phyloP scores from a whole-genome alignment of 2,329 filamentous ascomycete genomes.

The Diaporthe velutina region DNA sequence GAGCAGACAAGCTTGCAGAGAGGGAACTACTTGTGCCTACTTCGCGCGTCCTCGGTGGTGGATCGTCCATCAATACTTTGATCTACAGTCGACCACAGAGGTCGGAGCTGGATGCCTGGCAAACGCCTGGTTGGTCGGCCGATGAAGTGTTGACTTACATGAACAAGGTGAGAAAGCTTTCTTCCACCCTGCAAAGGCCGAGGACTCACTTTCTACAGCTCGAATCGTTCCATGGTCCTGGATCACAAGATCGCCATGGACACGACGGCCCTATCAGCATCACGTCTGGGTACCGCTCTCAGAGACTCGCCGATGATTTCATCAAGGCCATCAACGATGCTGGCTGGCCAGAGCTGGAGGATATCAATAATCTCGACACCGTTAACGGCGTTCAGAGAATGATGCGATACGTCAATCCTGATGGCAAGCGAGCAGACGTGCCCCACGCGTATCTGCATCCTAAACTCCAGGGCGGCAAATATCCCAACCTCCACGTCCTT shows the following conservation, averaged over 20 bases:
- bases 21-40: conserved; percentile 53
- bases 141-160: conserved; percentile 59
- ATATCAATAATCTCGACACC: conserved; percentile 61
- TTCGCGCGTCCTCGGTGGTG: conserved; percentile 65
- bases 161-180: conserved; percentile 55
- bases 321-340: conserved; percentile 57
- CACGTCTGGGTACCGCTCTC: neutral
- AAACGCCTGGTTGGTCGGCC: conserved; percentile 46
- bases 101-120: conserved; percentile 48
- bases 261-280: conserved; percentile 50
- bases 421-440: conserved; percentile 65
- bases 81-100: conserved; percentile 51
- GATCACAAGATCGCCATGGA: conserved; percentile 55
- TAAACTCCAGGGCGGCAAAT: conserved; percentile 56
- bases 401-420: conserved; percentile 46
- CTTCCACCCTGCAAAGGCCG: neutral
- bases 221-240: conserved; percentile 58
- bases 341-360: conserved; percentile 60
- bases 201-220: conserved; percentile 50
- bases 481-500: conserved; percentile 65
- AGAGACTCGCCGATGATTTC: conserved; percentile 56
- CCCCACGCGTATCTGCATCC: conserved; percentile 66
- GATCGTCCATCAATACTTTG: conserved; percentile 62
- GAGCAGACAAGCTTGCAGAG: conserved; percentile 57
- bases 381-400: conserved; percentile 43